Conservation (phyloP, 2,329 filamentous ascomycete genomes). For the Lecanoromycetidae sp. region DNA sequence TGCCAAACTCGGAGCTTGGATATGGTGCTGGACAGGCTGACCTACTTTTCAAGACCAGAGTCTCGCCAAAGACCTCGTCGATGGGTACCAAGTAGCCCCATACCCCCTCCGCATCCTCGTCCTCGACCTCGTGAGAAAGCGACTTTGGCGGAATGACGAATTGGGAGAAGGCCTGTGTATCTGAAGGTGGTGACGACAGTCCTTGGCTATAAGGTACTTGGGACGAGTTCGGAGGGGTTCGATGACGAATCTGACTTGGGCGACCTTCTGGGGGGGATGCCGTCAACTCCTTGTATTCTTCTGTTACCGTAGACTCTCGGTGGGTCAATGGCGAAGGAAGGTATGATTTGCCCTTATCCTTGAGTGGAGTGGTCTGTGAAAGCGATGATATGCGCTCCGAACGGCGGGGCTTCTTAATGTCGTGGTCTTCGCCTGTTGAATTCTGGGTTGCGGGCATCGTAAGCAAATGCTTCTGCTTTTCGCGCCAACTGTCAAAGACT, state of each 20-base stretch:
- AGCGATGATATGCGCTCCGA: slow-evolving; percentile 55
- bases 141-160: slow-evolving; percentile 59
- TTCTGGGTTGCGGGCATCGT: slow-evolving; percentile 38
- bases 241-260: slow-evolving; percentile 40
- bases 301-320: slow-evolving; percentile 50
- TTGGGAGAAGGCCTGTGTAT: slow-evolving; percentile 72
- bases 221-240: slow-evolving; percentile 34
- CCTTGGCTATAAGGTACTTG: slow-evolving; percentile 31
- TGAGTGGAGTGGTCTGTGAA: slow-evolving; percentile 46
- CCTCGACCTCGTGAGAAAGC: slow-evolving; percentile 69
- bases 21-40: slow-evolving; percentile 52
- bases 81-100: slow-evolving; percentile 92
- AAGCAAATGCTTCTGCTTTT: slow-evolving; percentile 18
- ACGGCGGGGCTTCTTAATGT: slow-evolving; percentile 73
- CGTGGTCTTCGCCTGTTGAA: slow-evolving; percentile 52
- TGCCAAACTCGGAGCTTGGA: slow-evolving; percentile 30
- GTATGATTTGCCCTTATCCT: slow-evolving; percentile 50
- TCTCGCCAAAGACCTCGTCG: slow-evolving; percentile 55
- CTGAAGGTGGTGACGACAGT: slow-evolving; percentile 55
- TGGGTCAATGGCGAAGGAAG: slow-evolving; percentile 73
- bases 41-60: slow-evolving; percentile 64
- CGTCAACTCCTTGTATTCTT: slow-evolving; percentile 55
- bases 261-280: slow-evolving; percentile 54
- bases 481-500: slow-evolving; percentile 7
- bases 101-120: slow-evolving; percentile 73